phyloP scores from a whole-genome alignment of 202 grass and related monocot genomes.

The Hordeum pubiflorum region DNA sequence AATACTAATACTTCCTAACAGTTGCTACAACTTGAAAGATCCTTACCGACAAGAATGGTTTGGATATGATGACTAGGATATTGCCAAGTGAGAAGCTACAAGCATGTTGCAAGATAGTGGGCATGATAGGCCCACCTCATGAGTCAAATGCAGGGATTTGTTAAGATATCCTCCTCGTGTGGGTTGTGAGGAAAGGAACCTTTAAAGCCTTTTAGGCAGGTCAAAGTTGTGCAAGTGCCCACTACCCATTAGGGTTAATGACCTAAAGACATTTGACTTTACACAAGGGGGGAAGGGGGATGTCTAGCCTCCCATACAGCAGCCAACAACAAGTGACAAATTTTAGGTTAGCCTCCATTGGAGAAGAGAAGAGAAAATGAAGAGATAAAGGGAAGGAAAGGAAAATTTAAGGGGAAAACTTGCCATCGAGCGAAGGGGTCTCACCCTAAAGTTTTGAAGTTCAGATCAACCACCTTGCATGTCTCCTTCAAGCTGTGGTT shows the following conservation, averaged over 20 bases:
- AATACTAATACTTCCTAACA: no score
- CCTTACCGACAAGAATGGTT: neutral
- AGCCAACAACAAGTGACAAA: neutral
- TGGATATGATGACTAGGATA: neutral
- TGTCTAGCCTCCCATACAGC: neutral
- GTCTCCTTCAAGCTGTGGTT: neutral
- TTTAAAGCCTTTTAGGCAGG: neutral
- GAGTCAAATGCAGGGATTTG: neutral
- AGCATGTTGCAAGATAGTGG: neutral
- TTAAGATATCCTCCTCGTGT: neutral
- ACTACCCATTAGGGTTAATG: neutral
- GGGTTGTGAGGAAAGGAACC: neutral
- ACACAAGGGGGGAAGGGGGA: neutral
- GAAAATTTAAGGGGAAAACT: neutral
- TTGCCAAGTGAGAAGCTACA: neutral
- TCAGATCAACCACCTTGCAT: neutral
- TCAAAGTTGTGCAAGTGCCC: neutral
- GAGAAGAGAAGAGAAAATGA: neutral
- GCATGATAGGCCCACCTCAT: neutral
- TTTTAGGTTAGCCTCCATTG: neutral
- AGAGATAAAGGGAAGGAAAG: neutral
- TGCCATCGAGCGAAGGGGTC: neutral
- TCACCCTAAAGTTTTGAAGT: no score
- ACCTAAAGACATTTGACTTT: neutral
- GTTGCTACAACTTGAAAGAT: neutral